Evolutionary conservation across 2,329 filamentous ascomycete species (phyloP).

Genomic region (Periconia sp.): DNA sequence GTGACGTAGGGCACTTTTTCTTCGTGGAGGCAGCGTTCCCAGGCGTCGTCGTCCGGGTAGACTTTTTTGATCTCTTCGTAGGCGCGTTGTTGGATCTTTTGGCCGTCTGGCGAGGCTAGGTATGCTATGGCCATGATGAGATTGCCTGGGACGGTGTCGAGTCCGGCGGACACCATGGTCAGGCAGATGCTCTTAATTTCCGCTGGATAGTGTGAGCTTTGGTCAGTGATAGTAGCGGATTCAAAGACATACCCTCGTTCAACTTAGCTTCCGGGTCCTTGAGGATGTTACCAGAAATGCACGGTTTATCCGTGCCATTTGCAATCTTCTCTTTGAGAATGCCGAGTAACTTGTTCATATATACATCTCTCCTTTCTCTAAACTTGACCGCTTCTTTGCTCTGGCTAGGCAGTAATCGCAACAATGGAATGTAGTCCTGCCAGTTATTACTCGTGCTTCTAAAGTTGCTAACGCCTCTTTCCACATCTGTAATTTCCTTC

Average conservation of each 20-base stretch:
- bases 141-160: constrained; percentile 82
- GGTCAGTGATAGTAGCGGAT: not conserved
- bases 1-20: constrained; percentile 80
- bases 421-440: constrained; percentile 81
- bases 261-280: constrained; percentile 74
- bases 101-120: constrained; percentile 70
- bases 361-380: constrained; percentile 70
- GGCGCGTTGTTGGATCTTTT: constrained; percentile 72
- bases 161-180: constrained; percentile 80
- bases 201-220: constrained; percentile 52
- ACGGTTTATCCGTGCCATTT: constrained; percentile 69
- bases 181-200: constrained; percentile 82
- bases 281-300: constrained; percentile 72
- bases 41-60: constrained; percentile 77
- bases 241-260: constrained; percentile 60
- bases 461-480: constrained; percentile 77
- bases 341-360: constrained; percentile 64
- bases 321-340: constrained; percentile 67
- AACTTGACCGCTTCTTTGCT: constrained; percentile 70
- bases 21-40: constrained; percentile 73
- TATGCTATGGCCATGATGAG: constrained; percentile 81
- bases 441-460: constrained; percentile 82
- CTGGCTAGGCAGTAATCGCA: constrained; percentile 68
- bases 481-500: constrained; percentile 76
- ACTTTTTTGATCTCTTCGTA: constrained; percentile 72